Evolutionary conservation across 768 basidiomycete genomes (phyloP), one percentile per base, ranked within the genome.

Genomic region (Rhizopogon rudus): DNA sequence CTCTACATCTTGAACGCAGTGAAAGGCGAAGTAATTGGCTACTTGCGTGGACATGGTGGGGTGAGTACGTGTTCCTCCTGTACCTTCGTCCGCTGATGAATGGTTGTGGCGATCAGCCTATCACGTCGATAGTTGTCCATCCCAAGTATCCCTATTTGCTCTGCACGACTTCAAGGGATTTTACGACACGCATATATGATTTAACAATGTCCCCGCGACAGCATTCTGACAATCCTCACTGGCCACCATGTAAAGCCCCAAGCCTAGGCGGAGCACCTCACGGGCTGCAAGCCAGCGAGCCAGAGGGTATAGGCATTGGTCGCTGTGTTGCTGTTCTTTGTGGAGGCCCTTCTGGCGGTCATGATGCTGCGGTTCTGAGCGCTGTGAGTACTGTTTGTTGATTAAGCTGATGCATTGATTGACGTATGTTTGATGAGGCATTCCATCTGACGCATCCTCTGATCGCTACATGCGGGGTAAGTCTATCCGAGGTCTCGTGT

Each of bases 391-490:
- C 4, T 29, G 22, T 40, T 37, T 29, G 22, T 40, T 29, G 16
- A 49, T 16, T 3, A 50, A 28, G 20, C 28, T 20, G 13, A 40
- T 43, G 16, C 52, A 44, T 25, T 52, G 46, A 33, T 56, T 60
- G 20, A 54, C 29, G 46, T 40, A 43, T 37, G 4, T 22, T 25
- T 42, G 41, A 14, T 16, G 46, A 90, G 88, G 81, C 83, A 28
- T 92, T 91, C 68, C 87, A 91, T 65, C 77, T 81, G 0, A 68
- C 69, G 9, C 69, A 78, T 51, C 86, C 87, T 4, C 60, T 91
- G 14, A 75, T 92, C 51, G 88, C 88, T 9, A 92, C 90, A 14
- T 86, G 88, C 62, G 89, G 89, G 20, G 89, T 91, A 66, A 56
- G 83, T 71, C 6, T 12, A 28, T 49, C 9, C 10, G 40, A 50